Evolutionary conservation across 306 rosid species (phyloP).

Genomic region (Acacia acuminata): DNA sequence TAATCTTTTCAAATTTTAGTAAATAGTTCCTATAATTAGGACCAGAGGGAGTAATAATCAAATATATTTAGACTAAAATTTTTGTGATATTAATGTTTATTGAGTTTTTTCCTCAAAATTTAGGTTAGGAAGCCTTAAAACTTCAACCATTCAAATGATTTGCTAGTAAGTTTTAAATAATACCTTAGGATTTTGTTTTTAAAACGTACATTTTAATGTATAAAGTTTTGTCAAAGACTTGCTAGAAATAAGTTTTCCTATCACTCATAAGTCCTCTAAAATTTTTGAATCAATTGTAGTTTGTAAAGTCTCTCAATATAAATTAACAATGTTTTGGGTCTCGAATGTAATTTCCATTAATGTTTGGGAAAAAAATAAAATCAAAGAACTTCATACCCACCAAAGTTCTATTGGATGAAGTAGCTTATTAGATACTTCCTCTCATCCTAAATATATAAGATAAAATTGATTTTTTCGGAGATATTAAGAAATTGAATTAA

Average conservation of each 20-base stretch:
- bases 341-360: neutral
- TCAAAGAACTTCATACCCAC: neutral
- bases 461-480: too few relatives aligned
- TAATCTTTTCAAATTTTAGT: too few relatives aligned
- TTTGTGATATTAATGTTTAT: too few relatives aligned
- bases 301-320: neutral
- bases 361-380: neutral
- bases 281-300: neutral
- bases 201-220: neutral
- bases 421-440: neutral
- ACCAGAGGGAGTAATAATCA: too few relatives aligned
- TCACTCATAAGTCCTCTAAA: neutral
- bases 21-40: too few relatives aligned
- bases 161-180: neutral
- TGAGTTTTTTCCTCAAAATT: too few relatives aligned
- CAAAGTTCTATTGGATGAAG: neutral
- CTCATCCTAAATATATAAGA: too few relatives aligned
- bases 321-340: neutral
- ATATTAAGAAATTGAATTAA: too few relatives aligned
- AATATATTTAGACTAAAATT: too few relatives aligned
- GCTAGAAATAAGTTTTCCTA: neutral
- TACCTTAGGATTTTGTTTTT: too few relatives aligned
- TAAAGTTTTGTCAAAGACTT: neutral
- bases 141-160: neutral
- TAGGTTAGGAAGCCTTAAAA: neutral